Evolutionary conservation across 164 flowering plant species (phyloP), one percentile per base, ranked within the genome.

Genomic region (Warburgia ugandensis): DNA sequence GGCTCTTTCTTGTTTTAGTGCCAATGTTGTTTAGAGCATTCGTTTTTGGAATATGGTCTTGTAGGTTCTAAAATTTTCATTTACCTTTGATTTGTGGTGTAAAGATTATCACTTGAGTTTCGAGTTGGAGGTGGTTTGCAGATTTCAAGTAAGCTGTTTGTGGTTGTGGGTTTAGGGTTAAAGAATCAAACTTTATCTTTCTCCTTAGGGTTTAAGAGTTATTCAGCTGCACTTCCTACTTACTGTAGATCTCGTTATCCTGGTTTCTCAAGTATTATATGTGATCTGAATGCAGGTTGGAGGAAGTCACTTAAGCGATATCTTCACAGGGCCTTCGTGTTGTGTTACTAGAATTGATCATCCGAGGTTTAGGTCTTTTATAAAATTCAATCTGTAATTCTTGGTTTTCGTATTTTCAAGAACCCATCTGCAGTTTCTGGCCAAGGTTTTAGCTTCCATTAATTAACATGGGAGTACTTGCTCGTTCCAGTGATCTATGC

Each of bases 51-150:
- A 9, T 25, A 16, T 55, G 21, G 8, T 13, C 27, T 46, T 52
- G 19, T 48, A 13, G 29, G 22, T 28, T 55, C 52, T 10, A 6
- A 5, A 5, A 11, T 45, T 45, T 26, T 9, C 27, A 25, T 23
- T 30, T 45, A 29, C 40, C 33, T 22, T 19, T 45, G 30, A 27
- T 56, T 39, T 52, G 10, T 20, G 47, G 12, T 2, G 51, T 47
- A 2, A 35, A 25, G 26, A 22, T 29, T 45, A n/a, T n/a, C n/a
- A n/a, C 20, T 30, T 51, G 41, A 31, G 55, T 30, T 41, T 60
- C 39, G 21, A n/a, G 19, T 21, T 12, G 20, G 25, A 27, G 19
- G 7, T 17, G 2, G 11, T 17, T 11, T 48, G 36, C 32, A 31
- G 20, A 9, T 30, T 29, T 31, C n/a, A n/a, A n/a, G n/a, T n/a